Evolutionary conservation across 371 early-diverging fungal genomes (phyloP).

Genomic region (Mucor racemosus): DNA sequence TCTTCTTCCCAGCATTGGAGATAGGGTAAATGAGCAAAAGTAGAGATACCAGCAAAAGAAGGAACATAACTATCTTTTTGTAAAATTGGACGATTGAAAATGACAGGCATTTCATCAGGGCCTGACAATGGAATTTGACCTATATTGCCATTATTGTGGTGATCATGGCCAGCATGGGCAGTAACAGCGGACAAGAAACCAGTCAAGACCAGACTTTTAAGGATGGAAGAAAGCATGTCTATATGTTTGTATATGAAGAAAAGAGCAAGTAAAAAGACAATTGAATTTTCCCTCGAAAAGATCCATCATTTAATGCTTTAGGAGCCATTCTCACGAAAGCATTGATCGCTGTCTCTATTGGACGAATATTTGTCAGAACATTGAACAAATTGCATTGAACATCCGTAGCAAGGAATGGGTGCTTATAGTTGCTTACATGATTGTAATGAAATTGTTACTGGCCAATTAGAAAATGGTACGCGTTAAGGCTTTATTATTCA

Average conservation of each 20-base stretch:
- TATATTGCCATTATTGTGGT: not conserved
- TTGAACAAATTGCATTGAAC: conserved; percentile 1
- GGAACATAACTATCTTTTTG: conserved; percentile 42
- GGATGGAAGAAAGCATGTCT: conserved; percentile 9
- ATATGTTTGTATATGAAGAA: not conserved
- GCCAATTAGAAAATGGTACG: conserved; percentile 11
- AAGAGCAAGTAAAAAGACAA: too few relatives aligned
- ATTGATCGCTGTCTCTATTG: conserved; percentile 3
- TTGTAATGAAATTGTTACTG: too few relatives aligned
- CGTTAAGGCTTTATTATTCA: conserved; percentile 4
- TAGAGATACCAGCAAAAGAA: conserved; percentile 53
- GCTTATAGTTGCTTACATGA: not conserved
- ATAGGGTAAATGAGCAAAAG: conserved; percentile 56
- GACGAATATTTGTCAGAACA: conserved; percentile 10
- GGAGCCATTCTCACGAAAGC: conserved; percentile 16
- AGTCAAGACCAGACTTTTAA: conserved; percentile 5
- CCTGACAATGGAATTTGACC: conserved; percentile 28
- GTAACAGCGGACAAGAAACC: conserved; percentile 5
- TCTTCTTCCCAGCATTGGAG: conserved; percentile 51
- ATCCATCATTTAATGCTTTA: conserved; percentile 3
- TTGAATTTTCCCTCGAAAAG: not conserved
- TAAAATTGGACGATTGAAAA: conserved; percentile 32
- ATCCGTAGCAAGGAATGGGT: not conserved
- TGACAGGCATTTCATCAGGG: conserved; percentile 22
- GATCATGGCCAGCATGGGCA: conserved; percentile 24